A percentile compares a stretch with the other conserved stretches of the same genome.
phyloP scores from a whole-genome alignment of 805 yeast genomes.

The Candida maltosa region DNA sequence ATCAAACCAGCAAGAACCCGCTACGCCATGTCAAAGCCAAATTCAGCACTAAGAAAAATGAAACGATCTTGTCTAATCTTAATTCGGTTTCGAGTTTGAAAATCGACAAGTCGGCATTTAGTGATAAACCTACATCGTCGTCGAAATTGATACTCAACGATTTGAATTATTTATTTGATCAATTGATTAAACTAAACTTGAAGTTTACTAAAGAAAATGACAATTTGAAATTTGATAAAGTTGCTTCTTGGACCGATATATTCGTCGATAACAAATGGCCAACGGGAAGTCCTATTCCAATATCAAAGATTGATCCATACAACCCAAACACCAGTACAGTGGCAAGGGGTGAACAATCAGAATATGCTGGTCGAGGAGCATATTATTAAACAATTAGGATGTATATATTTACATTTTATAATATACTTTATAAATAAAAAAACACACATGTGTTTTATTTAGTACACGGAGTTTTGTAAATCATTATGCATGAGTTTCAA shows the following conservation, averaged over 20 bases:
- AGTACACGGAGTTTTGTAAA: too few relatives aligned
- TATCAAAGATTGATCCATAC: slow-evolving; percentile 21
- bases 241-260: slow-evolving; percentile 32
- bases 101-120: slow-evolving; percentile 33
- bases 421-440: too few relatives aligned
- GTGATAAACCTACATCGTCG: too few relatives aligned
- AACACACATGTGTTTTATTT: too few relatives aligned
- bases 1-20: slow-evolving; percentile 8
- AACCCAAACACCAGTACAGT: slow-evolving; percentile 15
- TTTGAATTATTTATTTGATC: slow-evolving; percentile 37
- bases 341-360: too few relatives aligned
- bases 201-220: slow-evolving; percentile 44
- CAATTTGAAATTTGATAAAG: slow-evolving; percentile 33
- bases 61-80: slow-evolving; percentile 25
- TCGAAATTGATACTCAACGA: slow-evolving; percentile 36
- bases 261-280: slow-evolving; percentile 43
- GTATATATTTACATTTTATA: too few relatives aligned
- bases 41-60: slow-evolving; percentile 27
- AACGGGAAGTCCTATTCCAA: slow-evolving; percentile 34
- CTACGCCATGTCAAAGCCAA: slow-evolving; percentile 21
- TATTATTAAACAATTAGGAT: slow-evolving; percentile 10
- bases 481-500: slow-evolving; percentile 40
- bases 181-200: slow-evolving; percentile 33
- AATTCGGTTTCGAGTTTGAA: slow-evolving; percentile 33
- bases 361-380: slow-evolving; percentile 10